Base-by-base conservation (phyloP, 257 asterid species). In the Echites panduratus region DNA sequence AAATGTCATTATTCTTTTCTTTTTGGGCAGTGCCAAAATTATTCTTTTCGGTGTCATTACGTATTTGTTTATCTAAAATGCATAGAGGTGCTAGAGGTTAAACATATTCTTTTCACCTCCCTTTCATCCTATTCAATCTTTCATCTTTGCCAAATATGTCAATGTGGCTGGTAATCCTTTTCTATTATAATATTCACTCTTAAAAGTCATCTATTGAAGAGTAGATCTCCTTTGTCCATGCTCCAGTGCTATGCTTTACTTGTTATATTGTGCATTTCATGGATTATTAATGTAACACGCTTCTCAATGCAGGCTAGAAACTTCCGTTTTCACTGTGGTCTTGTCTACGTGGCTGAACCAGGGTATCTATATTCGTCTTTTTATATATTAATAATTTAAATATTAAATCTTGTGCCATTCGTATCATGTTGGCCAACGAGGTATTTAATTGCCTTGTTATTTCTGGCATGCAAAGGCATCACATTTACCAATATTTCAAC, bases 331-430 rank as follows among this genome's bases (percentile, higher is more conserved):
- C 88, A 85, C 32, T 95, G 99, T 78, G 99, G 97, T 80, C 95
- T 92, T 81, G 99, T 95, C 52, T 95, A 95, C 74, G 96, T 95
- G 74, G 96, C 99, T 24, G 99, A 95, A 80, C 93, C 87, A 82
- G 99, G 99, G 99, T 95, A 84, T 77, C 81, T 53, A 40, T 54
- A 19, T 75, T 41, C 24, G 26, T 76, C 45, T 17, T 40, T 67
- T 38, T 70, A 47, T 35, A 53, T 79, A 26, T 72, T 45, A 27
- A 57, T 73, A n/a, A 17, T 80, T 58, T 41, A 2, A 22, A 70
- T 65, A 17, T 0, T 52, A 70, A 40, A 62, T 49, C 68, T 50
- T 70, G 61, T 73, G 35, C 12, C 43, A 26, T 47, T 49, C 48
- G n/a, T 38, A 59, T 48, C 68, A 9, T 48, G 35, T 77, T 52